These are phyloP conservation scores for Arachis hypogaea DNA, from an alignment of 306 rosid species.

Conservation along the genomic window DNA sequence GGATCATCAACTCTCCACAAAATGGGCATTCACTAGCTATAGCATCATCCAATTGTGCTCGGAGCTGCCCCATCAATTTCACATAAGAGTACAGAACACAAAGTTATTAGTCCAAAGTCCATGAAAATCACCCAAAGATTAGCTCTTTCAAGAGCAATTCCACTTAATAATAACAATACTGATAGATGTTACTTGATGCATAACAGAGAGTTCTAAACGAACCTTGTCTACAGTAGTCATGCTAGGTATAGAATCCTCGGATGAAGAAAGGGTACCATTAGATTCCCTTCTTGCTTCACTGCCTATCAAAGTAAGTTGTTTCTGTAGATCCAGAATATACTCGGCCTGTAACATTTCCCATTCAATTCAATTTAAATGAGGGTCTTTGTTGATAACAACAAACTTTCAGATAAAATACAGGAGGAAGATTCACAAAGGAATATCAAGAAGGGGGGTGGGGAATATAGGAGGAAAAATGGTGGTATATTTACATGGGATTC, in stretches of 20 bases:
- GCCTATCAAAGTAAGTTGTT: constrained; percentile 84
- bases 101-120: too few relatives aligned
- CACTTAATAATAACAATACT: neutral
- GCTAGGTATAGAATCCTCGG: constrained; percentile 79
- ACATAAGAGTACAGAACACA: constrained; percentile 5
- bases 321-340: constrained; percentile 86
- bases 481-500: constrained; percentile 67
- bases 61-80: constrained; percentile 62
- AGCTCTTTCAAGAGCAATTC: too few relatives aligned
- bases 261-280: constrained; percentile 61
- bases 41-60: constrained; percentile 91
- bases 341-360: constrained; percentile 71
- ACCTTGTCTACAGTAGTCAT: constrained; percentile 81
- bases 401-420: constrained; percentile 22
- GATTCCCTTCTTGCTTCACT: constrained; percentile 83
- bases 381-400: neutral
- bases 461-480: constrained; percentile 16
- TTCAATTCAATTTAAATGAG: constrained; percentile 22
- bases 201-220: constrained; percentile 39
- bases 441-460: neutral
- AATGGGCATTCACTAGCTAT: constrained; percentile 96
- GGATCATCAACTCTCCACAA: constrained; percentile 89
- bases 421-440: constrained; percentile 20
- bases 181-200: constrained; percentile 39
- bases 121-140: too few relatives aligned